Evolutionary conservation across 371 early-diverging fungal genomes (phyloP), one percentile per base, ranked within the genome.

Genomic region (Funneliformis caledonium): DNA sequence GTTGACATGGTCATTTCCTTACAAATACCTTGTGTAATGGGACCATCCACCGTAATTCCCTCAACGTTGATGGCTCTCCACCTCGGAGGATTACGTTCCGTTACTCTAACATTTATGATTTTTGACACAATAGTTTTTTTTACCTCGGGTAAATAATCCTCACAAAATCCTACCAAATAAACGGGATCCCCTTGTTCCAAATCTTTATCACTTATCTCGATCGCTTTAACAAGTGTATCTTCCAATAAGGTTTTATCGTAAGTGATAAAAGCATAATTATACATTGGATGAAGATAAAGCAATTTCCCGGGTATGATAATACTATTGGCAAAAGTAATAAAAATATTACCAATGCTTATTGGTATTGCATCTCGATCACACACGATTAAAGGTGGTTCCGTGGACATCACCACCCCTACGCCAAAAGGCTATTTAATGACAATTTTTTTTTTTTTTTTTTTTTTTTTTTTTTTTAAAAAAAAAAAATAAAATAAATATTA

Each of bases 311-410:
- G 91, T 50, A 96, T 86, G 47, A 93, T 93, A 73, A 96, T 84
- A 31, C 89, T 88, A 82, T 93, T 91, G 52, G 91, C 92, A 84
- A 97, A 94, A 1, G 96, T 96, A 67, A 96, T 80, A 50, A 87
- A 85, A 42, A 96, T 90, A 64, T 93, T 93, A 42, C 94, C 92
- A 0, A 96, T 86, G 14, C 89, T 88, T 8, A 93, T 91, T 0
- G 95, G 95, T 43, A 96, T 88, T 0, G 95, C 92, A 78, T 94
- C 93, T 42, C 96, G 90, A 83, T 95, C 95, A 79, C 93, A 93
- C 19, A 96, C 83, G 31, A 97, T 87, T 42, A 93, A 83, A 0
- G 96, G 96, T 48, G 88, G 89, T 45, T 91, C 83, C 43, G 89
- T 88, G 61, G 94, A 94, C 8, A 96, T 87, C 12, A 97, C 87